These are phyloP conservation scores for Dysphania ambrosioides DNA, from an alignment of 148 eudicot genomes.

Conservation along the genomic window DNA sequence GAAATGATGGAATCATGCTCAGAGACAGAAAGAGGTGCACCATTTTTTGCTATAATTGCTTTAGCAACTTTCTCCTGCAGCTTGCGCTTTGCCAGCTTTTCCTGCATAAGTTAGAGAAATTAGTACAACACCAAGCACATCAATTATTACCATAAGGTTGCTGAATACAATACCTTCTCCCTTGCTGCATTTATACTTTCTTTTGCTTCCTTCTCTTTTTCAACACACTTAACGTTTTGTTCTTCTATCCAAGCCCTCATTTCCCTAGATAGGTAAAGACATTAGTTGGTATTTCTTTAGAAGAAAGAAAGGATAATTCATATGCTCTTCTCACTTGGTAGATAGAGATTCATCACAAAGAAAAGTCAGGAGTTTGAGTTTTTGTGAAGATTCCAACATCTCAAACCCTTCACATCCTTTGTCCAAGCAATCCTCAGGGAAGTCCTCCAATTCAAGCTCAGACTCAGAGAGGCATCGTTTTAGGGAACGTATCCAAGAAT, in stretches of 20 bases:
- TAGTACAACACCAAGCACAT: not conserved
- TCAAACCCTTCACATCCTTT: slow-evolving; percentile 51
- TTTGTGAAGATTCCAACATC: slow-evolving; percentile 52
- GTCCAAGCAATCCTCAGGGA: slow-evolving; percentile 48
- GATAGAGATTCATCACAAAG: slow-evolving; percentile 83
- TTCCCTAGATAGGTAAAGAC: slow-evolving; percentile 36
- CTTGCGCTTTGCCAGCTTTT: slow-evolving; percentile 52
- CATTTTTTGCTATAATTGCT: slow-evolving; percentile 50
- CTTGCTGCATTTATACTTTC: slow-evolving; percentile 52
- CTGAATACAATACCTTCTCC: slow-evolving; percentile 50
- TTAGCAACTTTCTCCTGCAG: slow-evolving; percentile 57
- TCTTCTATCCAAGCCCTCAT: slow-evolving; percentile 71
- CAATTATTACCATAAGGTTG: not conserved
- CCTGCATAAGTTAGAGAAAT: slow-evolving; percentile 38
- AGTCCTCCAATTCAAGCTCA: slow-evolving; percentile 31
- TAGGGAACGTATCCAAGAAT: slow-evolving; percentile 50
- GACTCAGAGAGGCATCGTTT: slow-evolving; percentile 46
- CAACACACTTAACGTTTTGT: slow-evolving; percentile 37
- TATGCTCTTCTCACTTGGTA: slow-evolving; percentile 48
- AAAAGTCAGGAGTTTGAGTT: slow-evolving; percentile 59
- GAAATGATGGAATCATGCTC: slow-evolving; percentile 67
- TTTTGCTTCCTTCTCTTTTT: slow-evolving; percentile 64
- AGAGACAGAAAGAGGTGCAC: slow-evolving; percentile 50
- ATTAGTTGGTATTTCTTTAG: not conserved
- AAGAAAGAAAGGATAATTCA: slow-evolving; percentile 5